phyloP scores from a whole-genome alignment of 495 filamentous ascomycete species.

The Penicillium argentinense region DNA sequence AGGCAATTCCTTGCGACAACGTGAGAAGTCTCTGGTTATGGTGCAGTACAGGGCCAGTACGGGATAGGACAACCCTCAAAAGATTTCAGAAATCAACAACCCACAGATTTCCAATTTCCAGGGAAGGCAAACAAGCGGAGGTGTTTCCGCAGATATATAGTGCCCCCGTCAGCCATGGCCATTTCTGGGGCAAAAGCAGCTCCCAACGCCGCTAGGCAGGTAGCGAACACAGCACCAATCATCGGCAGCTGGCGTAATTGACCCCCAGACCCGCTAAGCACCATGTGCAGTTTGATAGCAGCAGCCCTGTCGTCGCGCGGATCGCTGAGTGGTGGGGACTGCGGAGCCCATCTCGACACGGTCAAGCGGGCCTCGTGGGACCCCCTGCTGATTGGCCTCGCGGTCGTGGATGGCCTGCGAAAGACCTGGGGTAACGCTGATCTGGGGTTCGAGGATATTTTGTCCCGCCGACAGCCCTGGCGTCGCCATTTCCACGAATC shows the following conservation, averaged over 20 bases:
- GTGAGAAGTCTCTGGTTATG: too few relatives aligned
- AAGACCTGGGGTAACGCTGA: slow-evolving; percentile 24
- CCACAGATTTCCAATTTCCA: slow-evolving; percentile 2
- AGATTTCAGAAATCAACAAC: background rate
- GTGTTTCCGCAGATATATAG: slow-evolving; percentile 22
- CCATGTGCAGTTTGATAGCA: slow-evolving; percentile 20
- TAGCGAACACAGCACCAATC: slow-evolving; percentile 15
- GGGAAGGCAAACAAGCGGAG: slow-evolving; percentile 6
- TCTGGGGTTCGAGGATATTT: slow-evolving; percentile 45
- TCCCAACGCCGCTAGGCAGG: slow-evolving; percentile 12
- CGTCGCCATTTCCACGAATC: slow-evolving; percentile 39
- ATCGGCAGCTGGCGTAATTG: slow-evolving; percentile 8
- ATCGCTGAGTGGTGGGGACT: slow-evolving; percentile 37
- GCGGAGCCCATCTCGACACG: slow-evolving; percentile 16
- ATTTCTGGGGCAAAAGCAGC: slow-evolving; percentile 1
- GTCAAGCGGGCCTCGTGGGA: background rate
- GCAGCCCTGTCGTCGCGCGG: slow-evolving; percentile 9
- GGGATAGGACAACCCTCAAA: slow-evolving; percentile 5
- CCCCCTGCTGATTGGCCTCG: slow-evolving; percentile 14
- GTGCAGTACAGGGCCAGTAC: too few relatives aligned
- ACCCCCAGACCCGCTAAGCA: slow-evolving; percentile 24
- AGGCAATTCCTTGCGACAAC: too few relatives aligned
- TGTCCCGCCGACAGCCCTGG: slow-evolving; percentile 19
- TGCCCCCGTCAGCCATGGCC: background rate
- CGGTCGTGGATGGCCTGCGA: background rate